Evolutionary conservation across 495 filamentous ascomycete genomes (phyloP).

Genomic region (Xylaria castorea): DNA sequence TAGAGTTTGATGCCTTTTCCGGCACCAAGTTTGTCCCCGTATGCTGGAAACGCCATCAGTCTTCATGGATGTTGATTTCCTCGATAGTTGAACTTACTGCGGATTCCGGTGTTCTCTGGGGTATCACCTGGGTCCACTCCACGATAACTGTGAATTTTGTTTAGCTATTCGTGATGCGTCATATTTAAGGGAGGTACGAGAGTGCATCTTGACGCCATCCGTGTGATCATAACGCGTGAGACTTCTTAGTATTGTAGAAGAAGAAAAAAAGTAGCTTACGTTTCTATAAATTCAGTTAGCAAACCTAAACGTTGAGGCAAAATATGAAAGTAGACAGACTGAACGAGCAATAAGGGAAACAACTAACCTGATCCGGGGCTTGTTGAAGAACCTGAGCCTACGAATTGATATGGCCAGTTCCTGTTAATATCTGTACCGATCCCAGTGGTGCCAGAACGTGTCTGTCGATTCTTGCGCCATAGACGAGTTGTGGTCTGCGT

Average conservation of each 20-base stretch:
- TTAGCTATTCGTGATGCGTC: not conserved
- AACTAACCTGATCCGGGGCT: slow-evolving; percentile 41
- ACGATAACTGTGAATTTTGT: slow-evolving; percentile 33
- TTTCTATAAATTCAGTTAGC: slow-evolving; percentile 35
- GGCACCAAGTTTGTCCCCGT: slow-evolving; percentile 49
- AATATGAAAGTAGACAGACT: not conserved
- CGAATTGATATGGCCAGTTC: slow-evolving; percentile 62
- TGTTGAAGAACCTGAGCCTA: slow-evolving; percentile 38
- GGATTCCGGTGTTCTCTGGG: slow-evolving; percentile 43
- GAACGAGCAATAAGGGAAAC: not conserved
- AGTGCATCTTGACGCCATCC: not conserved
- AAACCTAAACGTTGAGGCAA: not conserved
- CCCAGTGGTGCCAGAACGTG: slow-evolving; percentile 51
- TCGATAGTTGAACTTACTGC: slow-evolving; percentile 29
- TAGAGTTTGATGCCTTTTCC: slow-evolving; percentile 62
- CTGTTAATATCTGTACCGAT: slow-evolving; percentile 68
- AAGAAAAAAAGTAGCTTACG: slow-evolving; percentile 31
- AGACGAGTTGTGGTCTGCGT: slow-evolving; percentile 65
- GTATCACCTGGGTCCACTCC: slow-evolving; percentile 44
- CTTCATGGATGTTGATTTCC: not conserved
- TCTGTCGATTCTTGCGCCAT: slow-evolving; percentile 71
- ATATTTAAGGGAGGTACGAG: not conserved
- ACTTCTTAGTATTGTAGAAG: not conserved
- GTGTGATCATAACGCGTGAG: not conserved
- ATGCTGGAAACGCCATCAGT: slow-evolving; percentile 27